Evolutionary conservation across 257 asterid species (phyloP), one percentile per base, ranked within the genome.

Genomic region (Haberlea rhodopensis): DNA sequence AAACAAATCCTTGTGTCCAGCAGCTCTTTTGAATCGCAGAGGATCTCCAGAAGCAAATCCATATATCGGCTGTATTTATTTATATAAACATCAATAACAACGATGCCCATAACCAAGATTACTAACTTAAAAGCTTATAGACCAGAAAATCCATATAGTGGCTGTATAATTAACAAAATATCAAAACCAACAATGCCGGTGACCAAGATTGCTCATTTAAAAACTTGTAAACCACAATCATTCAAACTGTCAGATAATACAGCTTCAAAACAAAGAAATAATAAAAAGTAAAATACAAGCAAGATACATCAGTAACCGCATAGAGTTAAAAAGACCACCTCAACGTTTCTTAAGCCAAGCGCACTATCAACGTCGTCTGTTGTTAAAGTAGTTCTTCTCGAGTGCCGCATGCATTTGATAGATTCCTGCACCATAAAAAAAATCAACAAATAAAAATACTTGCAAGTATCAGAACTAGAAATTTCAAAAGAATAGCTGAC

Each of bases 381-480:
- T 6, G 97, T 84, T 66, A 94, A 84, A 66, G 94, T 84, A 60
- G 97, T 87, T 74, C 97, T 85, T 75, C 87, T 85, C 22, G 99
- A 94, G 73, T 94, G 99, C 28, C 99, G 85, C 97, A 90, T 94
- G 79, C 96, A 94, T 73, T 94, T 94, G 59, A 94, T 90, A 74
- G 97, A 82, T 75, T 94, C 99, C 99, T 94, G 80, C 3, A 69
- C 51, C 75, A 55, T 66, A n/a, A n/a, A n/a, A n/a, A n/a, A n/a
- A 69, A 58, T 61, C 46, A 20, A 32, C 52, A 45, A 57, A 54
- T 43, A 16, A 48, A 48, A n/a, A 54, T 10, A 16, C 27, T 21
- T 20, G n/a, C 46, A 10, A 18, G 58, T 43, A 65, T 18, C 9
- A 22, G 16, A 52, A 57, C 22, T 22, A 25, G 19, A 63, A 32